These are phyloP conservation scores for Aspergillus transmontanensis DNA, from an alignment of 2,329 filamentous ascomycete genomes.

Conservation along the genomic window DNA sequence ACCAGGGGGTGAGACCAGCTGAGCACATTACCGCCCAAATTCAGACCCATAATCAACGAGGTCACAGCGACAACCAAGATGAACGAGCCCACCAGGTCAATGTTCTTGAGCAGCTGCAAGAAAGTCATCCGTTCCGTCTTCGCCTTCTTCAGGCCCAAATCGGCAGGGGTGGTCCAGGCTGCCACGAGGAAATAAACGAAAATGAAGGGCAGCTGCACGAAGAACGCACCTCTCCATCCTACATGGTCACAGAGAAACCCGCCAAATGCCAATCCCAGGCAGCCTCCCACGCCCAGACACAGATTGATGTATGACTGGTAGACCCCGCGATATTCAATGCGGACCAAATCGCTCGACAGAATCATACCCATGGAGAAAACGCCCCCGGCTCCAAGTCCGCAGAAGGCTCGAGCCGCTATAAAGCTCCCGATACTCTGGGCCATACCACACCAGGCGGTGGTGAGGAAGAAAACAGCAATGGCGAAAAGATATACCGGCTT, in stretches of 20 bases:
- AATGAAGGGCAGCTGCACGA: conserved; percentile 54
- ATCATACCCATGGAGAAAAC: conserved; percentile 69
- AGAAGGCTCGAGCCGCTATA: conserved; percentile 69
- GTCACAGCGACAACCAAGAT: conserved; percentile 52
- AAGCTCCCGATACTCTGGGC: conserved; percentile 71
- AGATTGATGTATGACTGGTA: conserved; percentile 48
- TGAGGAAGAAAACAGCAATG: conserved; percentile 63
- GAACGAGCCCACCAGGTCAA: conserved; percentile 54
- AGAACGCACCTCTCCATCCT: conserved; percentile 48
- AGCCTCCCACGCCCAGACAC: conserved; percentile 39
- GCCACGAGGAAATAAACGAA: conserved; percentile 48
- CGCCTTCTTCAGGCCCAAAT: conserved; percentile 49
- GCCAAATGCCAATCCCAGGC: conserved; percentile 41
- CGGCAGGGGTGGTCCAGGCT: conserved; percentile 46
- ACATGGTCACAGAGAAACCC: conserved; percentile 43
- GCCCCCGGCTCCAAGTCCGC: conserved; percentile 73
- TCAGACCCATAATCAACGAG: conserved; percentile 53
- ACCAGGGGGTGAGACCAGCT: conserved; percentile 56
- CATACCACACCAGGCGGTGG: conserved; percentile 70
- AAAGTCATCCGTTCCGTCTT: conserved; percentile 44
- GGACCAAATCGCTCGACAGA: conserved; percentile 67
- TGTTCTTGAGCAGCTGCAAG: conserved; percentile 48
- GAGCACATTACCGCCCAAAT: conserved; percentile 56
- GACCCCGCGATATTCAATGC: conserved; percentile 61
- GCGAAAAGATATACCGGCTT: conserved; percentile 68